phyloP scores from a whole-genome alignment of 495 filamentous ascomycete genomes.

The Hypoxylon fragiforme region DNA sequence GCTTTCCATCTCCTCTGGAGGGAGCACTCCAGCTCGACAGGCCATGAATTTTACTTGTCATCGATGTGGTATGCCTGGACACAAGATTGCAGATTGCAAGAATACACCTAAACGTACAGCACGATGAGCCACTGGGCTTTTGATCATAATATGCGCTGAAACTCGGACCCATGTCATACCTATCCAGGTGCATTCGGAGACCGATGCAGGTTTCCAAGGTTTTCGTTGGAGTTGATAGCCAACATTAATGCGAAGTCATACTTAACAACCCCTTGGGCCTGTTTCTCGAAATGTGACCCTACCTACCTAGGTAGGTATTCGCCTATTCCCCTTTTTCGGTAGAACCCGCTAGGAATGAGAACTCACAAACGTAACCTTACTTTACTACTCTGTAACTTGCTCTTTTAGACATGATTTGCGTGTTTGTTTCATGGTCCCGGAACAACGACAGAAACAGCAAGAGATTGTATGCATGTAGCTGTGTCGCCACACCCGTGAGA shows the following conservation, averaged over 20 bases:
- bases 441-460: too few species aligned
- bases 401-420: too few species aligned
- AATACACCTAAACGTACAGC: slow-evolving; percentile 17
- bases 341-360: neutral
- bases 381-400: too few species aligned
- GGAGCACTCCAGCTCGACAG: slow-evolving; percentile 21
- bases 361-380: too few species aligned
- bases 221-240: neutral
- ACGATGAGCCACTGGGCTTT: too few species aligned
- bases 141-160: slow-evolving; percentile 21
- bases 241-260: slow-evolving; percentile 2
- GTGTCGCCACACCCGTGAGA: too few species aligned
- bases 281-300: slow-evolving; percentile 1
- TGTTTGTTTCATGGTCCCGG: too few species aligned
- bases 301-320: slow-evolving; percentile 3
- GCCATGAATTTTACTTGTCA: slow-evolving; percentile 28
- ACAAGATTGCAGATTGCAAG: slow-evolving; percentile 35
- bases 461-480: too few species aligned
- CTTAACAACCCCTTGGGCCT: slow-evolving; percentile 1
- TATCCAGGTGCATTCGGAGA: slow-evolving; percentile 2
- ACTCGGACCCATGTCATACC: slow-evolving; percentile 5
- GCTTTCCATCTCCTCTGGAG: slow-evolving; percentile 38
- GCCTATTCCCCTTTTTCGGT: neutral
- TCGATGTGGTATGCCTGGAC: slow-evolving; percentile 37
- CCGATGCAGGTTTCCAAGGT: slow-evolving; percentile 11